Conservation (phyloP, 202 grass and related monocot species). For the Setaria viridis region DNA sequence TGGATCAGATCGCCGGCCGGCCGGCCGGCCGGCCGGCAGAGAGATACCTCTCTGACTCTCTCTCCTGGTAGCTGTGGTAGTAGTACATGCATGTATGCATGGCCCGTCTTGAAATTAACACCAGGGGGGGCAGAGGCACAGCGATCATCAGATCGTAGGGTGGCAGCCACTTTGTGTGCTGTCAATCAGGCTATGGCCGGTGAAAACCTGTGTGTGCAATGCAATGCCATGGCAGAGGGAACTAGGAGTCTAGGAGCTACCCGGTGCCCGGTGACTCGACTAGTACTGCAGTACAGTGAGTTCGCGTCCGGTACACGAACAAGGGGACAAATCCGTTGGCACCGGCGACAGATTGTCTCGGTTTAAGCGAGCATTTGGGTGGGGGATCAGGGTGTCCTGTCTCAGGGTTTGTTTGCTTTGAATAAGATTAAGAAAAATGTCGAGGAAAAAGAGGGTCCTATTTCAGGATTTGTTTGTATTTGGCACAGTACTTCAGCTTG, state of each 20-base stretch:
- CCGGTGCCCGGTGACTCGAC: not conserved
- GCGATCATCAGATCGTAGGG: slow-evolving; percentile 14
- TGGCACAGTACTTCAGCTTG: not conserved
- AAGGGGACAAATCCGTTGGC: slow-evolving; percentile 44
- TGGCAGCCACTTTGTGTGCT: slow-evolving; percentile 49
- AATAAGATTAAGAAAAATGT: not conserved
- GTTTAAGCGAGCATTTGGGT: not conserved
- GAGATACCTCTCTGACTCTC: no score
- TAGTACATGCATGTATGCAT: slow-evolving; percentile 15
- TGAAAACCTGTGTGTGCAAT: slow-evolving; percentile 2
- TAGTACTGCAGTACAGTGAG: slow-evolving; percentile 13
- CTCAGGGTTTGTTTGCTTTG: not conserved
- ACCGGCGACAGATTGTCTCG: slow-evolving; percentile 16
- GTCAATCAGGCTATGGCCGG: slow-evolving; percentile 46
- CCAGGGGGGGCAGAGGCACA: not conserved
- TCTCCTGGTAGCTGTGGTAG: not conserved
- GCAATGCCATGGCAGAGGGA: not conserved
- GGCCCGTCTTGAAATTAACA: slow-evolving; percentile 34
- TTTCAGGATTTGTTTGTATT: no score
- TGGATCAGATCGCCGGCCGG: not conserved
- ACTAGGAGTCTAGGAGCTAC: slow-evolving; percentile 11
- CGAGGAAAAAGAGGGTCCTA: not conserved
- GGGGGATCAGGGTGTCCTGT: no score
- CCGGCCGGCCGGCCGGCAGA: not conserved
- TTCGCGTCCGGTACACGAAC: not conserved